Evolutionary conservation across 331 rosid genomes (phyloP).

Genomic region (Acacia concinna): DNA sequence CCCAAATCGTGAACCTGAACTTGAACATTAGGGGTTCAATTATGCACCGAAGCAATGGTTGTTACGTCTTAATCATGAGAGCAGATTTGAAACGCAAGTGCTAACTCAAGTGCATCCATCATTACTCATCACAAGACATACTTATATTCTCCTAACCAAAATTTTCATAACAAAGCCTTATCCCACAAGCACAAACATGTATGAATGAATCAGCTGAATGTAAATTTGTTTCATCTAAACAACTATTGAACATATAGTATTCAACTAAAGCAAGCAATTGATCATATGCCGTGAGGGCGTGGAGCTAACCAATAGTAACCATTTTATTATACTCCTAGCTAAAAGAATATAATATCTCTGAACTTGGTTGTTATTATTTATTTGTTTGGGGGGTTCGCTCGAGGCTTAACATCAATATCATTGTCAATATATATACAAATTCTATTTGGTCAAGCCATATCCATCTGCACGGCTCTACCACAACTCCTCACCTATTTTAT

Average conservation of each 20-base stretch:
- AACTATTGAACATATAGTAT: background rate
- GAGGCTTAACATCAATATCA: background rate
- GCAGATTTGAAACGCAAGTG: background rate
- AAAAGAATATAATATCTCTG: background rate
- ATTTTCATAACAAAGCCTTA: background rate
- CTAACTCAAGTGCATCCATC: background rate
- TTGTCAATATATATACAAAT: too few relatives aligned
- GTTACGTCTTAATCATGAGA: slow-evolving; percentile 33
- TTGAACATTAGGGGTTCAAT: slow-evolving; percentile 18
- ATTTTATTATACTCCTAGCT: background rate
- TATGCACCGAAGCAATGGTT: slow-evolving; percentile 29
- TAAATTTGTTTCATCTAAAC: background rate
- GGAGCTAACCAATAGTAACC: background rate
- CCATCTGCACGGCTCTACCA: too few relatives aligned
- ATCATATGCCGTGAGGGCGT: background rate
- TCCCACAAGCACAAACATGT: background rate
- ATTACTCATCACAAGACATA: background rate
- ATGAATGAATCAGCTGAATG: background rate
- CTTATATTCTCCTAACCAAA: background rate
- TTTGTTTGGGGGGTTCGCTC: background rate
- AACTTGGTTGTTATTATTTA: background rate
- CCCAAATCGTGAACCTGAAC: background rate
- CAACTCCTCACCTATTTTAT: too few relatives aligned
- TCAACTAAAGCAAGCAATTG: background rate
- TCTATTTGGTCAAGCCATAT: too few relatives aligned